Evolutionary conservation across 2,329 filamentous ascomycete species (phyloP).

Genomic region (Davidsoniella eucalypti): DNA sequence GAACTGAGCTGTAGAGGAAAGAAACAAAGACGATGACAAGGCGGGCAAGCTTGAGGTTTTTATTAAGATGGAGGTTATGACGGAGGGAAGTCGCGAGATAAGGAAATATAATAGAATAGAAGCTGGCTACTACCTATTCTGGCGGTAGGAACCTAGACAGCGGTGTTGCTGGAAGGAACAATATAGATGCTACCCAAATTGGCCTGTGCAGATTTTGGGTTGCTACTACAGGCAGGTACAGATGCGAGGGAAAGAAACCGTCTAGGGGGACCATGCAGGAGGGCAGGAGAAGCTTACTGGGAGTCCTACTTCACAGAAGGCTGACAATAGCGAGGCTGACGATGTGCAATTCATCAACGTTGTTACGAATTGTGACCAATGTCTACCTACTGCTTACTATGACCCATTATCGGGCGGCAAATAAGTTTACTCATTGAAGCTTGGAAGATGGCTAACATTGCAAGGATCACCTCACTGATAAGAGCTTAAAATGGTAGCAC

Average conservation of each 20-base stretch:
- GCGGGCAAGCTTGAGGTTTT: no score
- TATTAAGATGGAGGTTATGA: no score
- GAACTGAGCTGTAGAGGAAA: neutral
- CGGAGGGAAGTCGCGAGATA: neutral
- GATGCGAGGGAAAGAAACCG: neutral
- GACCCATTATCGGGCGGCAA: no score
- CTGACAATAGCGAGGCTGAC: no score
- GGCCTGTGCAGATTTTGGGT: constrained; percentile 3
- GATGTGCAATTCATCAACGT: no score
- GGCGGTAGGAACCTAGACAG: neutral
- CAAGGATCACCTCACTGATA: no score
- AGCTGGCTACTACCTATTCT: constrained; percentile 3
- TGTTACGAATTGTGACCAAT: no score
- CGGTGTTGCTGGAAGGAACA: constrained; percentile 1
- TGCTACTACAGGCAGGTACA: neutral
- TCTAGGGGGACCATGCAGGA: constrained; percentile 3
- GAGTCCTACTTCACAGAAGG: no score
- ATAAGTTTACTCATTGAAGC: no score
- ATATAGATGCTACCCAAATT: neutral
- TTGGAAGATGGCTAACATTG: no score
- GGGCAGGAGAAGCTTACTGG: neutral
- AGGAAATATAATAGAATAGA: neutral
- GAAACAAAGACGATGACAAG: neutral
- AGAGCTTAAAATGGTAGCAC: no score
- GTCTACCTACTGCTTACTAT: no score